These are phyloP conservation scores for Lipomyces orientalis DNA, from an alignment of 805 yeast genomes.

Conservation along the genomic window DNA sequence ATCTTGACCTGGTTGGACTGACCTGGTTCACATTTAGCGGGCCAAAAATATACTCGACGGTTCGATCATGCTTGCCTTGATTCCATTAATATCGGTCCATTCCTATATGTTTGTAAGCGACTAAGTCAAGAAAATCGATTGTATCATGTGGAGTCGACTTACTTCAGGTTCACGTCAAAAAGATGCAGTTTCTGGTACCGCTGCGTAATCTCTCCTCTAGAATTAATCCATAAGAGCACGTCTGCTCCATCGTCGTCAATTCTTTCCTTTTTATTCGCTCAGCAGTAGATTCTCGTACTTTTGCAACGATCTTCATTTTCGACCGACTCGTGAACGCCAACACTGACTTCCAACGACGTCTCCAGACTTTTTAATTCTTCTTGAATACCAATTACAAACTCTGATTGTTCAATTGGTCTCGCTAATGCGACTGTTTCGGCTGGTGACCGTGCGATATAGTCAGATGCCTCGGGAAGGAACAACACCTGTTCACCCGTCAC, in stretches of 20 bases:
- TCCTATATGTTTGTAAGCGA: constrained; percentile 44
- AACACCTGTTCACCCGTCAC: constrained; percentile 43
- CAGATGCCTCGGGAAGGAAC: constrained; percentile 93
- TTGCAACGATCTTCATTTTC: constrained; percentile 55
- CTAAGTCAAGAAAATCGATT: neutral
- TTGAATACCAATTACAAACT: constrained; percentile 54
- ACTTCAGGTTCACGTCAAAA: constrained; percentile 79
- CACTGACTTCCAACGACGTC: constrained; percentile 63
- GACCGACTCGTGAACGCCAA: constrained; percentile 88
- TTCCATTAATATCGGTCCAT: constrained; percentile 83
- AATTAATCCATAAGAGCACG: constrained; percentile 71
- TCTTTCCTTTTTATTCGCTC: neutral
- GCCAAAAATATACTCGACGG: neutral
- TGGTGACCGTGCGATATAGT: constrained; percentile 77
- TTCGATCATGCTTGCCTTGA: constrained; percentile 47
- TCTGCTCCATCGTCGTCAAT: constrained; percentile 43
- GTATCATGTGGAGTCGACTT: constrained; percentile 12
- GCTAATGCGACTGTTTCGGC: constrained; percentile 69
- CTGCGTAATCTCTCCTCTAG: constrained; percentile 66
- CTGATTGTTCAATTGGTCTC: constrained; percentile 49
- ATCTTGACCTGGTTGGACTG: constrained; percentile 78
- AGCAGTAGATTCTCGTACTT: constrained; percentile 43
- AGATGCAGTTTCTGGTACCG: constrained; percentile 85
- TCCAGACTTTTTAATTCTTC: constrained; percentile 53
- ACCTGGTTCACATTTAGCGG: constrained; percentile 40